Evolutionary conservation across 805 yeast genomes (phyloP).

Genomic region (Ogataea methylovora): DNA sequence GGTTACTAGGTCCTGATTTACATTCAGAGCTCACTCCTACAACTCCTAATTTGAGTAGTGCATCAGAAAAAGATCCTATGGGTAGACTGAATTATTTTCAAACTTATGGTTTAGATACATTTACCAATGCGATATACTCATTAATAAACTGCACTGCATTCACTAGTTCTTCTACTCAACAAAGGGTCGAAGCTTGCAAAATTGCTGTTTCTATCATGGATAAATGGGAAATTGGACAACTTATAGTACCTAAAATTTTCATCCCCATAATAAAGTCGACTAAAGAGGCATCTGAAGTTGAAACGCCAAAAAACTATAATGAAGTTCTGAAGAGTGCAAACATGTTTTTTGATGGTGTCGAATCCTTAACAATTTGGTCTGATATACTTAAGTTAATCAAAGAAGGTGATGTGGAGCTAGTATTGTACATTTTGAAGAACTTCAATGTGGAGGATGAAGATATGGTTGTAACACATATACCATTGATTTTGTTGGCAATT

Average conservation of each 20-base stretch:
- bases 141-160: constrained; percentile 29
- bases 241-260: constrained; percentile 62
- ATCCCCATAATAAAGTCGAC: constrained; percentile 54
- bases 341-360: constrained; percentile 79
- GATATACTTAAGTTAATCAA: constrained; percentile 40
- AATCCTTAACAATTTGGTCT: constrained; percentile 72
- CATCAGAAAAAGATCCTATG: constrained; percentile 4
- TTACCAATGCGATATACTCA: constrained; percentile 47
- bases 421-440: constrained; percentile 50
- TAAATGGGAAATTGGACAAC: constrained; percentile 87
- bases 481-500: constrained; percentile 51
- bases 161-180: constrained; percentile 17
- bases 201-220: constrained; percentile 76
- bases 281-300: constrained; percentile 17
- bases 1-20: constrained; percentile 79
- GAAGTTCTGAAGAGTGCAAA: constrained; percentile 53
- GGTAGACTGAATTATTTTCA: constrained; percentile 50
- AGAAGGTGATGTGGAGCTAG: constrained; percentile 35
- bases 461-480: constrained; percentile 69
- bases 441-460: constrained; percentile 86
- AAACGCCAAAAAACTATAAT: constrained; percentile 21
- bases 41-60: neutral
- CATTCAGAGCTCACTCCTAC: constrained; percentile 6
- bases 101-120: constrained; percentile 41
- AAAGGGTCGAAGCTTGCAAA: constrained; percentile 45